Conservation (phyloP, 208 protist genomes). For the Tritrichomonas musculus region DNA sequence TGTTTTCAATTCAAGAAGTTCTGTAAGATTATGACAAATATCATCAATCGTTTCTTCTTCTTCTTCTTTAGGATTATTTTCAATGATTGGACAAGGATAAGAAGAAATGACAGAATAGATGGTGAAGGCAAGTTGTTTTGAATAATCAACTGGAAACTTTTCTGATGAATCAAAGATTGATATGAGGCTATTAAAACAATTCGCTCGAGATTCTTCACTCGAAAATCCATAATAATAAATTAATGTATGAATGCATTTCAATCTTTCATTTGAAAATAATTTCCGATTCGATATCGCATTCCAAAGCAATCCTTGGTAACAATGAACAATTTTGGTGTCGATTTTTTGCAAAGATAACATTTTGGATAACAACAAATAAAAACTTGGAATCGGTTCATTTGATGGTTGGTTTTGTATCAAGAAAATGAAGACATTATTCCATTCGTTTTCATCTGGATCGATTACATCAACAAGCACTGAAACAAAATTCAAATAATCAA, state of each 20-base stretch:
- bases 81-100: neutral
- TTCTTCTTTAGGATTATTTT: neutral
- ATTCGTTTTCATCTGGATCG: neutral
- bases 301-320: neutral
- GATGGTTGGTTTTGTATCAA: neutral
- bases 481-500: neutral
- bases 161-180: neutral
- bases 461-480: neutral
- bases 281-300: neutral
- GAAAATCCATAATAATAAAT: constrained; percentile 18
- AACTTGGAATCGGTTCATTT: neutral
- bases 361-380: neutral
- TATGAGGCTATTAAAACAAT: neutral
- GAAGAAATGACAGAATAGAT: neutral
- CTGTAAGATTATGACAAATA: neutral
- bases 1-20: neutral
- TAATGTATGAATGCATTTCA: neutral
- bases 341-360: neutral
- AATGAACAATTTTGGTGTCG: neutral
- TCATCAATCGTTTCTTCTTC: neutral
- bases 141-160: neutral
- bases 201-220: neutral
- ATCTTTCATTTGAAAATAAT: neutral
- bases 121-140: neutral
- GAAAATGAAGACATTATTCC: neutral